Evolutionary conservation across 768 basidiomycete genomes (phyloP).

Genomic region (Suillus cothurnatus): DNA sequence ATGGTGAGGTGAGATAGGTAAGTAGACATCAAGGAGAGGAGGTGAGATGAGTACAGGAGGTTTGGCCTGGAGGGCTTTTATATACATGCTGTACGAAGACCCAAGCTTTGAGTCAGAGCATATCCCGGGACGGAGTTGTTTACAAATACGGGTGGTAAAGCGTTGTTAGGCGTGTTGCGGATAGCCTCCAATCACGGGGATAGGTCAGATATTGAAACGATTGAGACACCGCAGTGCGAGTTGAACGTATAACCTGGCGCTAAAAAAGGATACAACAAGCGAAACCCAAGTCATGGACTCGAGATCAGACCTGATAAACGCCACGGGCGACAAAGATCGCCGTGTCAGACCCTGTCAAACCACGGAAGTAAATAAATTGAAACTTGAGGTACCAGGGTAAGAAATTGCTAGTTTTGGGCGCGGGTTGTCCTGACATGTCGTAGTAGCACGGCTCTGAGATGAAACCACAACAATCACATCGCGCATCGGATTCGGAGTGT

Average conservation of each 20-base stretch:
- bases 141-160: conserved; percentile 31
- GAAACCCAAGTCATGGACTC: conserved; percentile 18
- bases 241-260: conserved; percentile 23
- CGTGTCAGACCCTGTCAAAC: conserved; percentile 21
- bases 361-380: conserved; percentile 23
- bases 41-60: conserved; percentile 11
- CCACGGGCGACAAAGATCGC: conserved; percentile 21
- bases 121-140: conserved; percentile 31
- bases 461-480: conserved; percentile 11
- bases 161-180: conserved; percentile 27
- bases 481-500: conserved; percentile 10
- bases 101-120: conserved; percentile 19
- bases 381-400: conserved; percentile 7
- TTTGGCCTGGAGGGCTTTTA: conserved; percentile 23
- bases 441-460: conserved; percentile 22
- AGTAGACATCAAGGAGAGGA: conserved; percentile 26
- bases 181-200: conserved; percentile 38
- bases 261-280: conserved; percentile 25
- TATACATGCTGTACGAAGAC: conserved; percentile 32
- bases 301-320: conserved; percentile 26
- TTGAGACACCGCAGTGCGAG: conserved; percentile 34
- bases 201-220: conserved; percentile 37
- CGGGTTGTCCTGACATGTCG: conserved; percentile 12
- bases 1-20: conserved; percentile 59
- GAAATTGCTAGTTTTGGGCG: conserved; percentile 26